Evolutionary conservation across 345 rosid species (phyloP), one percentile per base, ranked within the genome.

Genomic region (Kernera saxatilis): DNA sequence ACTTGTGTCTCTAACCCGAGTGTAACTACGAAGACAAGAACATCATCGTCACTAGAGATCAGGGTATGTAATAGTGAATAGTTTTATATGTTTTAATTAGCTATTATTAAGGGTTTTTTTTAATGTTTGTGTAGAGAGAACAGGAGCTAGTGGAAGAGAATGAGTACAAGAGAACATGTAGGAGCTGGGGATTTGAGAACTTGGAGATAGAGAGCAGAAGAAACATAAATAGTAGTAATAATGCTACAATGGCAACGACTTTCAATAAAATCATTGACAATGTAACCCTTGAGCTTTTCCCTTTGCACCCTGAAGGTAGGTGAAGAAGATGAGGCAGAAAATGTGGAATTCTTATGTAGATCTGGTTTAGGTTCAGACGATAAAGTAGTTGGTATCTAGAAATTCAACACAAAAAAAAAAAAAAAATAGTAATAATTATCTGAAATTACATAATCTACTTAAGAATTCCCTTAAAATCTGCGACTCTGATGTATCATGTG

Each of bases 221-320:
- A 27, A 67, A 59, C 83, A 78, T 71, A 70, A 82, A 75, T 54
- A 66, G 21, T 86, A 78, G 59, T 84, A 82, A 29, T 83, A 25
- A 26, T 39, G 50, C 66, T 60, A 40, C 66, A 25, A 76, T 49
- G 71, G 12, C 33, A 61, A 41, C 43, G 15, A 75, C 53, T 62
- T 52, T 19, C 37, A 15, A 69, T 45, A 69, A 60, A 69, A 33
- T 68, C 57, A 53, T 54, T 69, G 70, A 76, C 37, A 69, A 85
- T 73, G 79, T 87, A 82, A 94, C 99, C 49, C 93, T 94, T 39
- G 93, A 89, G 86, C 96, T 94, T 51, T 94, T 94, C 75, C 99
- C 99, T 5, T 84, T 94, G 78, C 96, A 89, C 69, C 99, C 99
- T 53, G 96, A 88, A 85, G 91, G 97, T 78, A 76, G 81, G 79